Evolutionary conservation across 768 basidiomycete species (phyloP), one percentile per base, ranked within the genome.

Genomic region (Astraeus odoratus): DNA sequence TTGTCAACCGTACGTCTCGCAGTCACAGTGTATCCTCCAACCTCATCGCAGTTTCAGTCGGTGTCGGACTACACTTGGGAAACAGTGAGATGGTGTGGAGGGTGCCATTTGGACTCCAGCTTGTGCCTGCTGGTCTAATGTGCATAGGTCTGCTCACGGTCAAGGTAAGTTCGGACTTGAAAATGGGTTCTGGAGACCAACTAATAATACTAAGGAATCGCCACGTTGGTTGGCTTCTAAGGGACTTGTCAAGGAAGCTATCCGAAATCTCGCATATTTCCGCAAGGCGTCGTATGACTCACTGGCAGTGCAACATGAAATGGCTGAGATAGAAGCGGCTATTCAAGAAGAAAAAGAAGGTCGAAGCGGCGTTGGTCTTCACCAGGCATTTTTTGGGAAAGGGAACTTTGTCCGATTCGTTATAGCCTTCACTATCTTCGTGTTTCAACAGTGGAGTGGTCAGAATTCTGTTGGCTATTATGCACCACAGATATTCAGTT

Each of bases 391-490:
- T 22, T 39, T 39, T 23, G 37, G 37, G 13, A n/a, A 13, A 15
- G 37, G 37, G 2, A 39, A 39, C 37, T 39, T 24, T 19, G 16
- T 74, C n/a, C 63, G 71, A 25, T 71, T 67, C 18, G 66, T 71
- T 40, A 73, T 74, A 16, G 72, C 74, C 4, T 65, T 71, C 1
- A 51, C 75, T 20, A 61, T 74, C 48, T 74, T 75, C 69, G 63
- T 73, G 48, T 71, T 69, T 55, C 59, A 62, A 31, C 67, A 77
- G 56, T 74, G 73, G 69, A 76, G 72, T 0, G 77, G 77, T 12
- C 73, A 73, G 10, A 77, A 78, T 49, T 68, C 74, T 3, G 73
- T 78, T 53, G 76, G 76, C 53, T 78, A 78, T 51, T 79, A 70
- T 47, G 71, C 71, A 49, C 77, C 77, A 0, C 54, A 68, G 31